Conservation (phyloP, 164 flowering plant species). For the Tinospora cordifolia region DNA sequence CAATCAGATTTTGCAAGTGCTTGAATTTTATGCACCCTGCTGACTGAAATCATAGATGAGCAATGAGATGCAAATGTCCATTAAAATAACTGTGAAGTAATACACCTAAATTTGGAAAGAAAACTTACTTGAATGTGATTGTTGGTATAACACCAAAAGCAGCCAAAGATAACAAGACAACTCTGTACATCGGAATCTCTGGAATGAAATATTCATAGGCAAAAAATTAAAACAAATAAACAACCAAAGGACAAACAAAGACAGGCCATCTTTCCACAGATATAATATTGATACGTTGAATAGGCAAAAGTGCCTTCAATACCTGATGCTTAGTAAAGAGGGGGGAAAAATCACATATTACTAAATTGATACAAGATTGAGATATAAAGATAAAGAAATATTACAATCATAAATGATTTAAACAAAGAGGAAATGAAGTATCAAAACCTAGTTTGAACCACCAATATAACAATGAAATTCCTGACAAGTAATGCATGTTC, state of each 20-base stretch:
- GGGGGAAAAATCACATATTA: too few relatives aligned
- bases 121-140: slow-evolving; percentile 66
- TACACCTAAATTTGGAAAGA: neutral
- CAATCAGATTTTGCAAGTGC: too few relatives aligned
- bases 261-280: neutral
- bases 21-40: too few relatives aligned
- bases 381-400: neutral
- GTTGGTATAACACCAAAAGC: slow-evolving; percentile 77
- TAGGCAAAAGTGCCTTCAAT: neutral
- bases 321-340: neutral
- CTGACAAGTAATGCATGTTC: neutral
- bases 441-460: neutral
- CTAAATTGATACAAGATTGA: too few relatives aligned
- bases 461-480: neutral
- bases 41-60: too few relatives aligned
- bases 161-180: slow-evolving; percentile 49
- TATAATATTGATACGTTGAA: neutral
- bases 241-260: neutral
- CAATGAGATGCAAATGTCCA: too few relatives aligned
- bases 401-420: neutral
- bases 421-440: neutral
- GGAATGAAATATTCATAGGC: slow-evolving; percentile 12
- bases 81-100: too few relatives aligned
- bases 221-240: slow-evolving; percentile 8
- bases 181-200: slow-evolving; percentile 51